Conservation (phyloP, 164 flowering plant species). For the Euptelea pleiosperma region DNA sequence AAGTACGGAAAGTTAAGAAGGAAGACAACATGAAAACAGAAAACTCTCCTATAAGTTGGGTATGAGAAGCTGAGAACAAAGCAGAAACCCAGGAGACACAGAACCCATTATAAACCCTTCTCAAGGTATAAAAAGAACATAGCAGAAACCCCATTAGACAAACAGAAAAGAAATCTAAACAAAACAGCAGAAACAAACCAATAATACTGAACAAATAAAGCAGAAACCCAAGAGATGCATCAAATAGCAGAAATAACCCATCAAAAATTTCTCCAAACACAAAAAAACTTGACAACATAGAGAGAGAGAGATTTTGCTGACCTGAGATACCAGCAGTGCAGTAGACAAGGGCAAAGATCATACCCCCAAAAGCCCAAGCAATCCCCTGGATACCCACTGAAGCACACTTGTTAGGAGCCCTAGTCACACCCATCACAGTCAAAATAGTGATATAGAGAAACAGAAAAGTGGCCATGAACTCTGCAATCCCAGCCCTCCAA, state of each 20-base stretch:
- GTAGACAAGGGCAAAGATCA: constrained; percentile 68
- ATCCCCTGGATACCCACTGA: constrained; percentile 61
- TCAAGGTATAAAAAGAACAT: too few relatives aligned
- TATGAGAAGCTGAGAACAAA: too few relatives aligned
- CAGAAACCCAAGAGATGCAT: too few relatives aligned
- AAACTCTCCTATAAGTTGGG: too few relatives aligned
- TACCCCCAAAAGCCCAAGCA: constrained; percentile 73
- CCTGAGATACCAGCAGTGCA: constrained; percentile 77
- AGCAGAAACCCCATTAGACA: neutral
- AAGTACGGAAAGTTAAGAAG: neutral
- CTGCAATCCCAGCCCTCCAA: constrained; percentile 62
- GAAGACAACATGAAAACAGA: neutral
- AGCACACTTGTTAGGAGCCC: constrained; percentile 40
- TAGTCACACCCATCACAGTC: constrained; percentile 54
- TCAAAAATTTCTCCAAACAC: too few relatives aligned
- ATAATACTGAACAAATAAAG: too few relatives aligned
- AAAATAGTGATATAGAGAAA: constrained; percentile 57
- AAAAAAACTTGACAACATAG: too few relatives aligned
- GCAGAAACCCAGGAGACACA: too few relatives aligned
- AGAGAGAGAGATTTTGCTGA: constrained; percentile 14
- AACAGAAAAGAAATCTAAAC: neutral
- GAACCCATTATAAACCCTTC: too few relatives aligned
- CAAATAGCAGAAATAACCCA: too few relatives aligned
- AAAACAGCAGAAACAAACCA: neutral
- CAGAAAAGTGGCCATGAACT: constrained; percentile 56